Evolutionary conservation across 345 rosid genomes (phyloP).

Genomic region (Microcos paniculata): DNA sequence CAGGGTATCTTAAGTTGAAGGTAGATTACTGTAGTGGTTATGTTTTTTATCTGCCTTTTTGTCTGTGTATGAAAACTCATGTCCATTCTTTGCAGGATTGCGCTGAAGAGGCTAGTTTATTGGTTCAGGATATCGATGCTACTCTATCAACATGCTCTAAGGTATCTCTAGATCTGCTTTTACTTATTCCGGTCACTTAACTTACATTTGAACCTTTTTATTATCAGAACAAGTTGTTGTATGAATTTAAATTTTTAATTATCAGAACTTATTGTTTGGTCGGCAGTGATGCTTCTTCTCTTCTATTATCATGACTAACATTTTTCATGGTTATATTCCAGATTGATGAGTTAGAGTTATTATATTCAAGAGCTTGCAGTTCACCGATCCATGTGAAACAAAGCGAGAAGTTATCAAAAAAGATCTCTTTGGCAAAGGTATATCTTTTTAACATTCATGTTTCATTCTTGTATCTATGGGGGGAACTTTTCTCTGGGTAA

Average conservation of each 20-base stretch:
- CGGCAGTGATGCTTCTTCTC: background rate
- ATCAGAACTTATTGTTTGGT: background rate
- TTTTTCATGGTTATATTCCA: conserved; percentile 29
- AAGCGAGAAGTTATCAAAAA: conserved; percentile 50
- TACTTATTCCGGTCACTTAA: conserved; percentile 7
- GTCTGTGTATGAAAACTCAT: conserved; percentile 9
- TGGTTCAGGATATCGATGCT: conserved; percentile 56
- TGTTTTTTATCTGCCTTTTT: conserved; percentile 1
- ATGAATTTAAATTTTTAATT: too few species aligned
- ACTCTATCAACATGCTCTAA: conserved; percentile 49
- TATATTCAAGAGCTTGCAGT: conserved; percentile 52
- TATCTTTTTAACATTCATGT: background rate
- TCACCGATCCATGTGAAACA: conserved; percentile 56
- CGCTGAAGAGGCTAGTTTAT: conserved; percentile 59
- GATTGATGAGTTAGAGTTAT: conserved; percentile 65
- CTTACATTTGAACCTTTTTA: background rate
- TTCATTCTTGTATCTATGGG: background rate
- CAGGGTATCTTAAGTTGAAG: conserved; percentile 71
- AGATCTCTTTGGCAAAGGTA: conserved; percentile 71
- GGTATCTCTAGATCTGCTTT: conserved; percentile 29
- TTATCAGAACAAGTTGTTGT: background rate
- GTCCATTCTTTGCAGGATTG: conserved; percentile 41
- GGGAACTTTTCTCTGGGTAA: background rate
- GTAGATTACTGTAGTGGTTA: conserved; percentile 35
- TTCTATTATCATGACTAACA: conserved; percentile 4